phyloP scores from a whole-genome alignment of 306 rosid genomes.

The Rosa multiflora region DNA sequence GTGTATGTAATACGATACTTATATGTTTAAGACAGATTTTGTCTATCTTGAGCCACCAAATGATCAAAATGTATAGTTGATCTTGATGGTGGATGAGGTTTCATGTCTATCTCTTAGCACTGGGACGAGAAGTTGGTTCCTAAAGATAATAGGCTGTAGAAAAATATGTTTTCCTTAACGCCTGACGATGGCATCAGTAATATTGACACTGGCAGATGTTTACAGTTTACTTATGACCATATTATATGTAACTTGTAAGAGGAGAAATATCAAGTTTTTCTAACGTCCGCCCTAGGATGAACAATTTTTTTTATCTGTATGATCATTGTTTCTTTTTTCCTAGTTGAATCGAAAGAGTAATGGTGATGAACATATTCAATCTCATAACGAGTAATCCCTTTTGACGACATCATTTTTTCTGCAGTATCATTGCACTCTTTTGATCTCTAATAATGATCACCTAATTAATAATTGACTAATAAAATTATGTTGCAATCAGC shows the following conservation, averaged over 20 bases:
- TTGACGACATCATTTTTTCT: too few relatives aligned
- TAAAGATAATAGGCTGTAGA: neutral
- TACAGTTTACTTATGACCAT: neutral
- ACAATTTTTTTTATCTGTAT: neutral
- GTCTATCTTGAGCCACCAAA: constrained; percentile 1
- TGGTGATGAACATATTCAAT: too few relatives aligned
- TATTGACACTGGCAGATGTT: neutral
- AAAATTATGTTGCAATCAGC: too few relatives aligned
- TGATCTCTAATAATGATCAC: too few relatives aligned
- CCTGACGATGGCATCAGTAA: neutral
- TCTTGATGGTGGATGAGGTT: constrained; percentile 5
- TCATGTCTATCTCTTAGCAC: neutral
- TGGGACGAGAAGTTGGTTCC: neutral
- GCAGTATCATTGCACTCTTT: too few relatives aligned
- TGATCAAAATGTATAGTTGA: neutral
- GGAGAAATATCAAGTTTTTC: neutral
- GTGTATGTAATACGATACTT: neutral
- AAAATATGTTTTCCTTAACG: neutral
- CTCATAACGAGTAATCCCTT: too few relatives aligned
- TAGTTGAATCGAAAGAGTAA: too few relatives aligned
- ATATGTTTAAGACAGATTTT: constrained; percentile 12
- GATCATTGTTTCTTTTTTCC: neutral
- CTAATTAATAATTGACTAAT: too few relatives aligned
- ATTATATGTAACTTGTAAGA: neutral
- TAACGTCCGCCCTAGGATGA: neutral